A percentile compares a stretch with the other conserved stretches of the same genome.
phyloP scores from a whole-genome alignment of 805 yeast species.

The Lachancea sp. region DNA sequence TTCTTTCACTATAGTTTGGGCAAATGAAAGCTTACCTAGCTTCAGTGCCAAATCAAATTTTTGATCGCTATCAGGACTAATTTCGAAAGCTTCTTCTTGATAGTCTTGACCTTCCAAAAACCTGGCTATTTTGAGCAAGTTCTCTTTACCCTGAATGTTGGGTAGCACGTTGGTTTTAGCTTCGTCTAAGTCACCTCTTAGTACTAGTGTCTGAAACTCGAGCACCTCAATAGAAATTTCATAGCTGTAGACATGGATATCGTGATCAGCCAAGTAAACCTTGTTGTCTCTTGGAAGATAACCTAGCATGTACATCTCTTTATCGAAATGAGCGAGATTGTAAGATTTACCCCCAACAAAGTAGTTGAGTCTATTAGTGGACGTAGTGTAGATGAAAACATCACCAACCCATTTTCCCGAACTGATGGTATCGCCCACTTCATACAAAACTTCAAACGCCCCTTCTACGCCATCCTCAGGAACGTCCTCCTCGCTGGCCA shows the following conservation, averaged over 20 bases:
- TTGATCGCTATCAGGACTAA: constrained; percentile 85
- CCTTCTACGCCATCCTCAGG: constrained; percentile 88
- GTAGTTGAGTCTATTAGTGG: constrained; percentile 83
- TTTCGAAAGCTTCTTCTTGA: constrained; percentile 71
- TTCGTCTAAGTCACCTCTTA: constrained; percentile 89
- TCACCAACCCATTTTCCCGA: constrained; percentile 97
- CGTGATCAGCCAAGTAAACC: constrained; percentile 86
- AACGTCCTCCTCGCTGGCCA: constrained; percentile 32
- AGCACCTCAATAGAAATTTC: constrained; percentile 76
- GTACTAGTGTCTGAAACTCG: constrained; percentile 91
- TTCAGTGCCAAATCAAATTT: constrained; percentile 83
- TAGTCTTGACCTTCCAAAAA: constrained; percentile 92
- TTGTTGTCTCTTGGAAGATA: constrained; percentile 86
- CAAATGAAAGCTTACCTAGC: constrained; percentile 64
- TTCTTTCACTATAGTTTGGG: constrained; percentile 55
- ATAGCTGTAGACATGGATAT: constrained; percentile 75
- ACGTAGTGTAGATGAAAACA: constrained; percentile 86
- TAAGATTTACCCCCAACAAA: constrained; percentile 91
- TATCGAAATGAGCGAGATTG: constrained; percentile 89
- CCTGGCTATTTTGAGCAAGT: constrained; percentile 73
- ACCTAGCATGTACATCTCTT: constrained; percentile 78
- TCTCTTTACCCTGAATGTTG: constrained; percentile 52
- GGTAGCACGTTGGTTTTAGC: constrained; percentile 57
- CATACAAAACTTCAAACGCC: constrained; percentile 77
- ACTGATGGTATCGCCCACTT: constrained; percentile 71